These are phyloP conservation scores for Lophiotrema nucula DNA, from an alignment of 495 filamentous ascomycete genomes.

Conservation along the genomic window DNA sequence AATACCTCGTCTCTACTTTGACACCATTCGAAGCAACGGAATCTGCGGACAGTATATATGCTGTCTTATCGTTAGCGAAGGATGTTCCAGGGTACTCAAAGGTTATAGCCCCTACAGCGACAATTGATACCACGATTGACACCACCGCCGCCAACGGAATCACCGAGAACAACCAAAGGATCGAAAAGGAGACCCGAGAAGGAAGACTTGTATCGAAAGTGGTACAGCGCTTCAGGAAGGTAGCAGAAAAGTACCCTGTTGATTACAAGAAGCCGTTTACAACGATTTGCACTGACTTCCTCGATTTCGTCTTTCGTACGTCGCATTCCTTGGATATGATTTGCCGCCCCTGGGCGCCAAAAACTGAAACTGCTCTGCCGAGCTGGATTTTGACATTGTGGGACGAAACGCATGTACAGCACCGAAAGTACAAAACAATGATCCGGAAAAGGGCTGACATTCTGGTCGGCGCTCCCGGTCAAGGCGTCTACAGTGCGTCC, in stretches of 20 bases:
- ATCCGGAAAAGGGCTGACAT: constrained; percentile 1
- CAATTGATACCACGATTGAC: background rate
- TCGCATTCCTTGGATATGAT: constrained; percentile 1
- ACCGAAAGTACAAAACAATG: background rate
- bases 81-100: background rate
- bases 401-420: background rate
- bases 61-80: background rate
- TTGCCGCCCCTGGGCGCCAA: constrained; percentile 3
- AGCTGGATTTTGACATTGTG: background rate
- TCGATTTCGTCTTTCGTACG: background rate
- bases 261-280: background rate
- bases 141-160: background rate
- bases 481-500: constrained; percentile 1
- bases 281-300: background rate
- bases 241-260: background rate
- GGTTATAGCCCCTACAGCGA: background rate
- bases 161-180: too few species aligned
- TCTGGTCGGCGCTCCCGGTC: background rate
- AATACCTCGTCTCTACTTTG: constrained; percentile 1
- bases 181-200: background rate
- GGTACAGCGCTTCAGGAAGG: background rate
- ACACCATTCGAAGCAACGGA: background rate
- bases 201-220: background rate
- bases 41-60: background rate
- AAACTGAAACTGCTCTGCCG: background rate